Evolutionary conservation across 2,329 filamentous ascomycete species (phyloP).

Genomic region (Chrysoporthe puriensis): DNA sequence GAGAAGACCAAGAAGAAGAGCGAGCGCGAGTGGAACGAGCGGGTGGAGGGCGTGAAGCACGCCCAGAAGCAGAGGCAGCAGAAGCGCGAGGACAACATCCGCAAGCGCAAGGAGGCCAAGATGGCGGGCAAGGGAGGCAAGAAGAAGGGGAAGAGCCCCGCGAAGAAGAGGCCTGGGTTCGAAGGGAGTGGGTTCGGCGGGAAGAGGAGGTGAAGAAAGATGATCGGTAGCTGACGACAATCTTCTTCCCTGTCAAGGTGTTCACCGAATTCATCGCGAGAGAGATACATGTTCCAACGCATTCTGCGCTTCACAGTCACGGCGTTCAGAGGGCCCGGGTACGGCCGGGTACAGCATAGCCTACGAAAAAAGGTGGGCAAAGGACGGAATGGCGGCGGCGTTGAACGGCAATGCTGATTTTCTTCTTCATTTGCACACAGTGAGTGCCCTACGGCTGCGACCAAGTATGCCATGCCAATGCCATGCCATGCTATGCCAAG

Average conservation of each 20-base stretch:
- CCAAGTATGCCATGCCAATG: background rate
- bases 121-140: constrained; percentile 59
- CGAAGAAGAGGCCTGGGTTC: constrained; percentile 67
- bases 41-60: constrained; percentile 72
- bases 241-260: background rate
- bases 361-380: background rate
- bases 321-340: constrained; percentile 16
- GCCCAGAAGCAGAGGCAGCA: constrained; percentile 78
- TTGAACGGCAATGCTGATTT: background rate
- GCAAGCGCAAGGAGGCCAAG: constrained; percentile 76
- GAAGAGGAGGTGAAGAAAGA: constrained; percentile 46
- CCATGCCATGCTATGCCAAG: background rate
- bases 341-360: constrained; percentile 21
- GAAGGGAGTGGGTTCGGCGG: constrained; percentile 64
- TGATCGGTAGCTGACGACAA: background rate
- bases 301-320: constrained; percentile 14
- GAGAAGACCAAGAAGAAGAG: constrained; percentile 89
- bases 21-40: constrained; percentile 82
- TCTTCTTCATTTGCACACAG: background rate
- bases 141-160: constrained; percentile 56
- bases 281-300: background rate
- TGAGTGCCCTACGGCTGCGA: background rate
- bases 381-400: constrained; percentile 3
- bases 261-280: background rate
- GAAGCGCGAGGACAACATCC: constrained; percentile 80